Percentiles rank a stretch among this genome's conserved stretches.
Evolutionary conservation across 331 rosid species (phyloP).

Genomic region (Spiraea crenata): DNA sequence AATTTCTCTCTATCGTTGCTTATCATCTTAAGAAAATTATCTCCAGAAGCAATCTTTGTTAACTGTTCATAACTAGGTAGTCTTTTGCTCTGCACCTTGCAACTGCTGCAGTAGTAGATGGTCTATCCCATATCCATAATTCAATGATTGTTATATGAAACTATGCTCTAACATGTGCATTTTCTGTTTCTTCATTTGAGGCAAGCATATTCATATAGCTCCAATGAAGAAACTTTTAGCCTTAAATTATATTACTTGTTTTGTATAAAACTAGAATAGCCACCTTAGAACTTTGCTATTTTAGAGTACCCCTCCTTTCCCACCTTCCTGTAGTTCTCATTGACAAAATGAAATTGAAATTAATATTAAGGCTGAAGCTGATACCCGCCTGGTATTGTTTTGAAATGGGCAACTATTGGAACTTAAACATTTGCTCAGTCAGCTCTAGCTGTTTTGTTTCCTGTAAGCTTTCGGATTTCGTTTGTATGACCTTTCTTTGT

Average conservation of each 20-base stretch:
- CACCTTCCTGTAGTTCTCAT: not conserved
- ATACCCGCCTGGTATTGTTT: not conserved
- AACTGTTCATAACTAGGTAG: not conserved
- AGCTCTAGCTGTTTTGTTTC: not conserved
- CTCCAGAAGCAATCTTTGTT: not conserved
- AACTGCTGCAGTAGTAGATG: not conserved
- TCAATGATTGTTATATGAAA: not conserved
- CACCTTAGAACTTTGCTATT: not conserved
- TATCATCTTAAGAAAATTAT: not conserved
- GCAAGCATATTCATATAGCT: not conserved
- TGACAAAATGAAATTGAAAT: not conserved
- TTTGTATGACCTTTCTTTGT: not conserved
- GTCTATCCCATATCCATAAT: not conserved
- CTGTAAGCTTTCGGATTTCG: not conserved
- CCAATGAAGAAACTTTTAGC: not conserved
- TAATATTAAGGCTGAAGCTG: not conserved
- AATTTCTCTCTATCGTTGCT: not conserved
- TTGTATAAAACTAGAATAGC: not conserved
- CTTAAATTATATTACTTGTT: not conserved
- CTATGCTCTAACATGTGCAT: not conserved
- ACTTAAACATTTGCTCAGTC: not conserved
- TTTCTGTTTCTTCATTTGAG: not conserved
- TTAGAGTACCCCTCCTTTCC: not conserved
- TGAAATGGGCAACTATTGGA: not conserved
- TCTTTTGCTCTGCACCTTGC: slow-evolving; percentile 9